phyloP scores from a whole-genome alignment of 768 basidiomycete species.

The Pulveroboletus sp. region DNA sequence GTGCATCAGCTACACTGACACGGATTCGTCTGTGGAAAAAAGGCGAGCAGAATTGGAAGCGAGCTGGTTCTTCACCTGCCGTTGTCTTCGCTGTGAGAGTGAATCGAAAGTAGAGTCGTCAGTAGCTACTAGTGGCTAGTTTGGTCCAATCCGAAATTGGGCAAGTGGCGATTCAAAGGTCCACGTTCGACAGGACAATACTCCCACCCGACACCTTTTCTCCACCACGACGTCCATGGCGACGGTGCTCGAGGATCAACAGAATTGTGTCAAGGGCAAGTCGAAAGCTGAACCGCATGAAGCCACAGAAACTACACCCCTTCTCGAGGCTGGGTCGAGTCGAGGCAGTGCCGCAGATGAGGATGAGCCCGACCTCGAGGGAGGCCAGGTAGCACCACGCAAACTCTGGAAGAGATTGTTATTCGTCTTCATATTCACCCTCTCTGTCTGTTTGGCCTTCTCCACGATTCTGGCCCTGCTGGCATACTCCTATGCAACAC shows the following conservation, averaged over 20 bases:
- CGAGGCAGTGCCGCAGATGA: conserved; percentile 16
- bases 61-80: conserved; percentile 59
- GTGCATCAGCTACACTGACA: conserved; percentile 56
- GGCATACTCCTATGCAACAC: conserved; percentile 65
- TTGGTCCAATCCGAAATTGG: conserved; percentile 2
- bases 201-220: conserved; percentile 1
- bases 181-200: conserved; percentile 17
- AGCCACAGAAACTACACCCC: conserved; percentile 30
- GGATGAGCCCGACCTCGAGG: conserved; percentile 22
- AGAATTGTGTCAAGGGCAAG: conserved; percentile 24
- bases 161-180: neutral
- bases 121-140: too few relatives aligned
- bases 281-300: conserved; percentile 20
- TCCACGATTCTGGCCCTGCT: conserved; percentile 48
- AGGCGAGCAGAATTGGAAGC: conserved; percentile 41
- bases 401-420: conserved; percentile 34
- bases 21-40: conserved; percentile 28
- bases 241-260: conserved; percentile 11
- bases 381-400: conserved; percentile 18
- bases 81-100: conserved; percentile 43
- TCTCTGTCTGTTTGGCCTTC: conserved; percentile 47
- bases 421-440: conserved; percentile 56
- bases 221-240: conserved; percentile 21
- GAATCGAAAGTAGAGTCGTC: conserved; percentile 9
- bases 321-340: conserved; percentile 25